Evolutionary conservation across 2,329 filamentous ascomycete genomes (phyloP).

Genomic region (Colletotrichum musae): DNA sequence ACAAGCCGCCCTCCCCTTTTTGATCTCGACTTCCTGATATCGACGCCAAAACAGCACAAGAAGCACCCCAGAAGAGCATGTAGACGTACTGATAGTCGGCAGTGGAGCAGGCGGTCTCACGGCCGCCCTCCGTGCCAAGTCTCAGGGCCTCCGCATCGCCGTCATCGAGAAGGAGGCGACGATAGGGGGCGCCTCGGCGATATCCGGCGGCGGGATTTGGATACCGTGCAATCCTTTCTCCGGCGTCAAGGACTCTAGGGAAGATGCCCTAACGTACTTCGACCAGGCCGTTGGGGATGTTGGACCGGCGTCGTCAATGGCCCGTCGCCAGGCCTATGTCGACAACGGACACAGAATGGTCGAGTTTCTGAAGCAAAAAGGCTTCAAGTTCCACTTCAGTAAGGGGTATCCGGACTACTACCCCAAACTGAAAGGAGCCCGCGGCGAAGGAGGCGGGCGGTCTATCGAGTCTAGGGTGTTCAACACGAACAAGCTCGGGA

Average conservation of each 20-base stretch:
- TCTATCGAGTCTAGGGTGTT: conserved; percentile 48
- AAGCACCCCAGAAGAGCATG: background rate
- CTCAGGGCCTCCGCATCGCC: conserved; percentile 44
- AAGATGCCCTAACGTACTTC: conserved; percentile 48
- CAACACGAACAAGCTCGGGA: conserved; percentile 46
- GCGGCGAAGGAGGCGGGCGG: conserved; percentile 42
- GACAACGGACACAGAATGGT: conserved; percentile 50
- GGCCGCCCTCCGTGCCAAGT: conserved; percentile 48
- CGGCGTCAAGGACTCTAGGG: conserved; percentile 45
- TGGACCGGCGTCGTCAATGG: conserved; percentile 48
- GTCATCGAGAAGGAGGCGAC: conserved; percentile 51
- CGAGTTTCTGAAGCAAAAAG: conserved; percentile 46
- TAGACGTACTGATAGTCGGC: conserved; percentile 49
- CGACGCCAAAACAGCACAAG: background rate
- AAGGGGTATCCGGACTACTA: conserved; percentile 52
- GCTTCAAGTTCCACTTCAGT: conserved; percentile 47
- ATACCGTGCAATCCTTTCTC: conserved; percentile 50
- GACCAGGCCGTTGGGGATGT: conserved; percentile 47
- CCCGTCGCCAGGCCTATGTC: conserved; percentile 48
- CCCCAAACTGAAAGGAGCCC: conserved; percentile 44
- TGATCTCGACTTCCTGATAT: background rate
- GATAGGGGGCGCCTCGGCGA: conserved; percentile 53
- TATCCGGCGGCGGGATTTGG: conserved; percentile 53
- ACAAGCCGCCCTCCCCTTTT: background rate
- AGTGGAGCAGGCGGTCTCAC: conserved; percentile 50